phyloP scores from a whole-genome alignment of 163 green algal species.

The Prototheca wickerhamii region DNA sequence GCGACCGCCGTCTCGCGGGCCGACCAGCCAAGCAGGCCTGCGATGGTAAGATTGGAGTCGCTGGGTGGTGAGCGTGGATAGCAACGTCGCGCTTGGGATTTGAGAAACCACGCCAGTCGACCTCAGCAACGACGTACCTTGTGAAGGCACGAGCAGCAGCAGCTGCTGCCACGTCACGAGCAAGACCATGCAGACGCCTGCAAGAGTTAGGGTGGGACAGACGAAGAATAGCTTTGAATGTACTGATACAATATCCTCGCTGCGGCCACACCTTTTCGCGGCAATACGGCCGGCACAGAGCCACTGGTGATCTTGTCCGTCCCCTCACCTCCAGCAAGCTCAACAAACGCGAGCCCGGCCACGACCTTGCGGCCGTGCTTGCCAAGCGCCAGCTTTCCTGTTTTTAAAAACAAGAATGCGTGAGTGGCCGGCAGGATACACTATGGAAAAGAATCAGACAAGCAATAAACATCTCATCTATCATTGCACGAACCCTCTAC shows the following conservation, averaged over 20 bases:
- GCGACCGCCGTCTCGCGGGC: constrained; percentile 2
- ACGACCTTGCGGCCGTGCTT: constrained; percentile 20
- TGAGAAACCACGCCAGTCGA: not conserved
- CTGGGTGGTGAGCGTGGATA: not conserved
- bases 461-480: too few species aligned
- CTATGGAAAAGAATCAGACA: too few species aligned
- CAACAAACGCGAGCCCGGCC: constrained; percentile 21
- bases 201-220: too few species aligned
- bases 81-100: too few species aligned
- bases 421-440: too few species aligned
- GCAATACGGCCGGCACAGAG: not conserved
- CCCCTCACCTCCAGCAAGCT: constrained; percentile 24
- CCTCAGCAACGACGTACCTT: not conserved
- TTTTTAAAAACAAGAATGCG: not conserved
- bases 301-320: not conserved
- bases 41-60: not conserved
- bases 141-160: constrained; percentile 14
- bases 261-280: not conserved
- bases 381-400: constrained; percentile 11
- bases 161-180: constrained; percentile 39
- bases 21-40: constrained; percentile 4
- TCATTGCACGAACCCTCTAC: not conserved
- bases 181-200: constrained; percentile 28
- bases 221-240: too few species aligned
- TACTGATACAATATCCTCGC: too few species aligned